Percentiles rank a stretch among this genome's conserved stretches.
phyloP scores from a whole-genome alignment of 148 eudicot genomes.

The Camellia sinensis region DNA sequence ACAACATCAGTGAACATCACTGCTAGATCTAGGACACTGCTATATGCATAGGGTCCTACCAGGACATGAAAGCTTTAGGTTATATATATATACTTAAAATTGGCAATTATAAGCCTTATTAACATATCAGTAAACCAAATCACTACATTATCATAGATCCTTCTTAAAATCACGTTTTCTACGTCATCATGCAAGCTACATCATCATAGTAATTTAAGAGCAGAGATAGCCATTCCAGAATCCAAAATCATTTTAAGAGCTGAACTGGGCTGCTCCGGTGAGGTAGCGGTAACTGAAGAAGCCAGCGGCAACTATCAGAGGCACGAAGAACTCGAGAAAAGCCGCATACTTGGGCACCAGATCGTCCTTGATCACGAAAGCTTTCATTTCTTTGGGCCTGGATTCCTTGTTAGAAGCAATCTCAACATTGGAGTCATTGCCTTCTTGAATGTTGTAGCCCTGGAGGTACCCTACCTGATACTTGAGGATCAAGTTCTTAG shows the following conservation, averaged over 20 bases:
- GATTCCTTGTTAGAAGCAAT: conserved; percentile 14
- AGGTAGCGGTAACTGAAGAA: conserved; percentile 29
- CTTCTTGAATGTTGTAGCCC: conserved; percentile 21
- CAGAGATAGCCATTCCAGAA: background rate
- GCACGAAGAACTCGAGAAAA: conserved; percentile 31
- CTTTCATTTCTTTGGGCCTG: conserved; percentile 29
- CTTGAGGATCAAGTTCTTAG: conserved; percentile 29
- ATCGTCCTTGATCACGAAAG: conserved; percentile 37
- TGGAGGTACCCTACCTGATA: conserved; percentile 37
- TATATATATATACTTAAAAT: no score
- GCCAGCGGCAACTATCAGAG: conserved; percentile 27
- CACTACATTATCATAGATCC: no score
- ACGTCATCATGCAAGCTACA: no score
- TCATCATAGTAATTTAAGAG: background rate
- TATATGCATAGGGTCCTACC: no score
- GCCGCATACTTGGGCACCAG: conserved; percentile 16
- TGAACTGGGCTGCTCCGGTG: conserved; percentile 6
- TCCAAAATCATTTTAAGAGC: background rate
- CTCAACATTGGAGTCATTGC: background rate
- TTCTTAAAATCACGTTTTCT: no score
- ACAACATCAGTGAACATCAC: no score
- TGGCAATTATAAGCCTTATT: no score
- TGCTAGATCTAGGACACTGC: no score
- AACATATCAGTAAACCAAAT: no score
- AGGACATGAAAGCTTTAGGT: no score